Base-by-base conservation (phyloP, 169 alveolate genomes). In the Cryptosporidium bovis region DNA sequence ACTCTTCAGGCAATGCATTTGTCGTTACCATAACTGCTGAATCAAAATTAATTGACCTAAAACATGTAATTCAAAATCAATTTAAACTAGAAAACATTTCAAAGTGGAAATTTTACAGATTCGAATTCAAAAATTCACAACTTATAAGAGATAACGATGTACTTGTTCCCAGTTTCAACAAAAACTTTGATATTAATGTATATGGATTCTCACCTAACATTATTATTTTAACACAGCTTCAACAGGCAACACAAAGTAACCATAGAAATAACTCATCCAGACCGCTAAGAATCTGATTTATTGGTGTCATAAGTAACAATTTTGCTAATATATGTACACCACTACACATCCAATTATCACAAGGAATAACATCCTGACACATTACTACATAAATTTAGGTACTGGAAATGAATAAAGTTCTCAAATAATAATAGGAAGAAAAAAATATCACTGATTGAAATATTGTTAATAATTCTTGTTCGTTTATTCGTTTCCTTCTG, bases 201-300 rank as follows among this genome's bases (percentile, higher is more conserved):
- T 58, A 77, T 36, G 87, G 87, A 20, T 77, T 77, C 40, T 51
- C 40, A 46, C 87, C 87, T 18, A 68, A 77, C 29, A 46, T 56
- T 12, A 36, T 60, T 15, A 20, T 77, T 44, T n/a, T 77, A 51
- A 71, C 87, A 13, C 71, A 64, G 15, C 71, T 20, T 15, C 65
- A 40, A 5, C 87, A 40, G 24, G 20, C 51, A 8, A 24, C 64
- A 7, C 69, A 53, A 24, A 34, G n/a, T 8, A 51, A 40, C 4
- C 71, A 40, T 16, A 77, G 56, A 71, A 60, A 48, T n/a, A 53
- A 66, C 64, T 34, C 53, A 2, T 77, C 87, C 29, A 77, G 87
- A 29, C 87, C 87, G 5, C 77, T 77, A 27, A 33, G 71, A 31
- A 77, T 77, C 13, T 77, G 40, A 27, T 15, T 40, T 18, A 24